Conservation (phyloP, 2,329 filamentous ascomycete species). For the Endocalyx cinctus region DNA sequence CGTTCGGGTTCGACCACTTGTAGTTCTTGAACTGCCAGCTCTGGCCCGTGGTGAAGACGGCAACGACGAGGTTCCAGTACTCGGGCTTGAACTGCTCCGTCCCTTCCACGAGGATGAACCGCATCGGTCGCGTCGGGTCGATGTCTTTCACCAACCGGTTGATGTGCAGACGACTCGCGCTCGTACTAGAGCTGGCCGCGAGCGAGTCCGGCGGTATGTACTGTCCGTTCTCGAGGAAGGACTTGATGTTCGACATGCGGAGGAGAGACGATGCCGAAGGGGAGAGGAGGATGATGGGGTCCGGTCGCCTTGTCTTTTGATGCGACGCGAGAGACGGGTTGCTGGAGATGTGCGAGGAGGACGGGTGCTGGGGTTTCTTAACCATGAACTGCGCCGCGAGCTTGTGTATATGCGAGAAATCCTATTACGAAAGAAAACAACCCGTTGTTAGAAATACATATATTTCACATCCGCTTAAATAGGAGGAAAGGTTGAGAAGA, state of each 20-base stretch:
- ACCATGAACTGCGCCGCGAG: slow-evolving; percentile 72
- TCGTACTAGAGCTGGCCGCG: slow-evolving; percentile 54
- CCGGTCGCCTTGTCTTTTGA: slow-evolving; percentile 50
- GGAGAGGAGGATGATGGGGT: slow-evolving; percentile 95
- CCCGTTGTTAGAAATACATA: too few relatives aligned
- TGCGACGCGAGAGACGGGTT: slow-evolving; percentile 49
- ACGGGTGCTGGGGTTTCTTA: slow-evolving; percentile 45
- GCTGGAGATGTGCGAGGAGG: slow-evolving; percentile 30
- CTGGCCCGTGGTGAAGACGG: slow-evolving; percentile 95
- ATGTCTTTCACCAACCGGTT: slow-evolving; percentile 70
- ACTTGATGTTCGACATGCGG: slow-evolving; percentile 91
- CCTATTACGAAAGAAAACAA: too few relatives aligned
- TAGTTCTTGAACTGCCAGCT: slow-evolving; percentile 98
- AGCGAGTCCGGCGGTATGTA: slow-evolving; percentile 71
- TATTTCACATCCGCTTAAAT: background rate
- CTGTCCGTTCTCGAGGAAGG: slow-evolving; percentile 80
- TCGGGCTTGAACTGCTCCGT: slow-evolving; percentile 95
- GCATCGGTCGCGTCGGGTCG: slow-evolving; percentile 67
- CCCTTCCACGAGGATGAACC: slow-evolving; percentile 93
- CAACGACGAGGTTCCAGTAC: slow-evolving; percentile 93
- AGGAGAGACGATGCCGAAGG: slow-evolving; percentile 92
- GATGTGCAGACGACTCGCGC: slow-evolving; percentile 80
- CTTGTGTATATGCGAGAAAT: slow-evolving; percentile 92
- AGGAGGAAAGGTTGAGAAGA: background rate
- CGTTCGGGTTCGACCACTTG: slow-evolving; percentile 85